Evolutionary conservation across 805 yeast species (phyloP), one percentile per base, ranked within the genome.

Genomic region (Zygotorulaspora florentina): DNA sequence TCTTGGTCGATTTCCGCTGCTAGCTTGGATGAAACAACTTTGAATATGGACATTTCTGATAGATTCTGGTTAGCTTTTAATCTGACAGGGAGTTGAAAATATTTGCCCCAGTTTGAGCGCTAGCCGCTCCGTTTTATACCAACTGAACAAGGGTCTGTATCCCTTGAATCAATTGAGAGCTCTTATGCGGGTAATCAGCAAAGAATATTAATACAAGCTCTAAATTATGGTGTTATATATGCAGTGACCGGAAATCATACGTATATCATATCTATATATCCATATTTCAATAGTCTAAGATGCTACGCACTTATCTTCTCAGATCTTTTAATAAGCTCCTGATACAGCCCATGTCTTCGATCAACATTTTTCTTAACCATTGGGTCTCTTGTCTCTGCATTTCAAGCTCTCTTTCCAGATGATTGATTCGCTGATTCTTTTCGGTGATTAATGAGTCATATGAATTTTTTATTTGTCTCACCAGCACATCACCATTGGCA

Each of bases 1-100:
- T 90, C 96, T 51, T 76, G 74, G 58, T 91, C 99, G 23, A 91
- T 74, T 34, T 77, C 77, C 0, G 91, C 83, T 0, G 98, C 98
- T 2, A 68, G 40, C 37, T 71, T 69, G 0, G 80, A 72, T 1
- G 75, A 67, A 1, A 77, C 65, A 2, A 70, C 70, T 62, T 70
- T 71, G 50, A 72, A 63, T 18, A 60, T 46, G 59, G 59, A 64
- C 43, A 43, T 47, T 31, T 29, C 30, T 37, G 28, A 11, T 6
- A 29, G 5, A n/a, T n/a, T n/a, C n/a, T n/a, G n/a, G n/a, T n/a
- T n/a, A n/a, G n/a, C n/a, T n/a, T n/a, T n/a, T n/a, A n/a, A n/a
- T n/a, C n/a, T n/a, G n/a, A n/a, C n/a, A n/a, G n/a, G n/a, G n/a
- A n/a, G n/a, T n/a, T n/a, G n/a, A n/a, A n/a, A n/a, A n/a, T 35